phyloP scores from a whole-genome alignment of 177 flowering plant species.

The Vitis hybrid region DNA sequence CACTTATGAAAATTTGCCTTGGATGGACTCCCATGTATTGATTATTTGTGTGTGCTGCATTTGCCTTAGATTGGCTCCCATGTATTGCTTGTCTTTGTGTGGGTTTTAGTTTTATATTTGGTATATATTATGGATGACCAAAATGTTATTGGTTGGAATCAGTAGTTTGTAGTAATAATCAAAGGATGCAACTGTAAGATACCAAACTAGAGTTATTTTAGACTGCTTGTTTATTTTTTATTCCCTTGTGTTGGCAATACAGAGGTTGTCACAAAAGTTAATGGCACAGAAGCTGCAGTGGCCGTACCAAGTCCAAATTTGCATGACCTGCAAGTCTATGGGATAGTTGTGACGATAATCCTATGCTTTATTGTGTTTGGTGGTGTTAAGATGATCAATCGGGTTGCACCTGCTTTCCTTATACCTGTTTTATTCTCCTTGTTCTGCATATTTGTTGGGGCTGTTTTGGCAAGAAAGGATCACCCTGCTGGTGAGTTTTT shows the following conservation, averaged over 20 bases:
- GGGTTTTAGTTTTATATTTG: too few relatives aligned
- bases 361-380: constrained; percentile 97
- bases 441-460: constrained; percentile 84
- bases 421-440: constrained; percentile 86
- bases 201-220: not conserved
- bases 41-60: too few relatives aligned
- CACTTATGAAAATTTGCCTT: too few relatives aligned
- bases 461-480: constrained; percentile 59
- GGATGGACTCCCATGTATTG: too few relatives aligned
- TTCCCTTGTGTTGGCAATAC: constrained; percentile 31
- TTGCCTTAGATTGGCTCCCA: too few relatives aligned
- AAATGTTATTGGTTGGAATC: too few relatives aligned
- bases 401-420: constrained; percentile 97
- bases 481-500: constrained; percentile 59
- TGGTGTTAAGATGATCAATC: constrained; percentile 96
- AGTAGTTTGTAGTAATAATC: too few relatives aligned
- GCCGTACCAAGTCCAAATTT: constrained; percentile 62
- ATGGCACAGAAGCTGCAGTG: constrained; percentile 48
- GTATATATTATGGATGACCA: too few relatives aligned
- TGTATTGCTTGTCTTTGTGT: too few relatives aligned
- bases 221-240: constrained; percentile 1
- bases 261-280: constrained; percentile 65
- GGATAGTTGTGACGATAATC: constrained; percentile 86
- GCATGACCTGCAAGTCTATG: constrained; percentile 97
- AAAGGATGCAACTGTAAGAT: too few relatives aligned